Percentiles rank a stretch among this genome's conserved stretches.
These are phyloP conservation scores for Trypanosoma vivax DNA, from an alignment of 208 protist genomes.

Conservation along the genomic window DNA sequence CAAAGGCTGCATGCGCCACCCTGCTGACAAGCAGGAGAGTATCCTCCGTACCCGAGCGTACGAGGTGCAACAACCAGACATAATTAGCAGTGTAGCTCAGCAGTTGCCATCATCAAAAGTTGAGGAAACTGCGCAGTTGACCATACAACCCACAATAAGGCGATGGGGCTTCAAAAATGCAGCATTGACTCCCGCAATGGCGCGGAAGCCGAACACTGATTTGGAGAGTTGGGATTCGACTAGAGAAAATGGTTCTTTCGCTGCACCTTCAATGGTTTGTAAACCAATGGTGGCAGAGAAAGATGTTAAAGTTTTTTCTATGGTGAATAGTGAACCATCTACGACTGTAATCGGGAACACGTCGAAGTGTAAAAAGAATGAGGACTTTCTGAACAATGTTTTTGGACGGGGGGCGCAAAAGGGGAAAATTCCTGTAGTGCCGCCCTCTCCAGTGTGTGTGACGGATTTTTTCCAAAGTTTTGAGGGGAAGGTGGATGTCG, in stretches of 20 bases:
- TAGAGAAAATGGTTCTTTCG: too few species aligned
- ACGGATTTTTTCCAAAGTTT: not conserved
- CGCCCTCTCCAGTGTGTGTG: not conserved
- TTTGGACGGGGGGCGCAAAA: conserved; percentile 25
- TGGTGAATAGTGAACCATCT: too few species aligned
- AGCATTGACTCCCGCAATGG: not conserved
- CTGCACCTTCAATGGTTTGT: too few species aligned
- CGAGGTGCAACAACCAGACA: conserved; percentile 19
- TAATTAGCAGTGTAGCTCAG: conserved; percentile 11
- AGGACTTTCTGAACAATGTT: conserved; percentile 51
- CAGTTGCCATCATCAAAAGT: conserved; percentile 2
- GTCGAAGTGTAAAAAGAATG: conserved; percentile 22
- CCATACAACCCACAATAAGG: conserved; percentile 8
- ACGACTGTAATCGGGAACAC: not conserved
- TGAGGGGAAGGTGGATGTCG: not conserved
- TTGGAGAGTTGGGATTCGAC: too few species aligned
- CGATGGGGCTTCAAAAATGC: conserved; percentile 37
- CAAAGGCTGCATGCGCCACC: conserved; percentile 10
- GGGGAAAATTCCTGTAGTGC: conserved; percentile 1
- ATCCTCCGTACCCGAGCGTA: conserved; percentile 35
- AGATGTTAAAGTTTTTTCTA: too few species aligned
- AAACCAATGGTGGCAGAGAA: too few species aligned
- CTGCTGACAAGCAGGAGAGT: conserved; percentile 14
- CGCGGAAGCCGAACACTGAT: too few species aligned
- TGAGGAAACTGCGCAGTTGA: conserved; percentile 12